These are phyloP conservation scores for Insectozyma bohioensis DNA, from an alignment of 1,139 yeast species.

Conservation along the genomic window DNA sequence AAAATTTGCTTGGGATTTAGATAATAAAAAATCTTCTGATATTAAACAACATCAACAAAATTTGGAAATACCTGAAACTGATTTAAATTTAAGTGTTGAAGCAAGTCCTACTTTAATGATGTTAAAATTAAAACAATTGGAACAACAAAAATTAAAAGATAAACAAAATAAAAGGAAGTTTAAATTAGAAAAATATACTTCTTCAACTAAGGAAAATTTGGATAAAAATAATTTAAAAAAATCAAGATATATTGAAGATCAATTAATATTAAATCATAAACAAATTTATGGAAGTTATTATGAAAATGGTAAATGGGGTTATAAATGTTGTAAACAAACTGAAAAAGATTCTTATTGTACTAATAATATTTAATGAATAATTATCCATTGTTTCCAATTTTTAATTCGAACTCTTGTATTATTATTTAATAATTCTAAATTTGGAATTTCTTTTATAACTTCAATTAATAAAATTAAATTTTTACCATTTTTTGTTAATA, in stretches of 20 bases:
- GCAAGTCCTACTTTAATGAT: conserved; percentile 62
- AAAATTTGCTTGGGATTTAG: conserved; percentile 53
- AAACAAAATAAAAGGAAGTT: conserved; percentile 16
- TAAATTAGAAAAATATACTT: conserved; percentile 15
- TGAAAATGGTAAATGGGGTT: too few relatives aligned
- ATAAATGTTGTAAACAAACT: conserved; percentile 34
- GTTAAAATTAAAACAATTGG: conserved; percentile 41
- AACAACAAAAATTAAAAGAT: conserved; percentile 28
- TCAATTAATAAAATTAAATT: conserved; percentile 15
- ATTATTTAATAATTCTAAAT: conserved; percentile 18
- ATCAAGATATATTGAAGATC: too few relatives aligned
- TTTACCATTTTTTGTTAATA: conserved; percentile 21
- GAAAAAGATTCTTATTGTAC: conserved; percentile 28
- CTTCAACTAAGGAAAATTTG: conserved; percentile 1
- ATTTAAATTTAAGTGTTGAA: conserved; percentile 46
- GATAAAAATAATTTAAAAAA: conserved; percentile 14
- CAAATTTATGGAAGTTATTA: too few relatives aligned
- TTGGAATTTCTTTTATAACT: conserved; percentile 17
- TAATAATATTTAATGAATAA: conserved; percentile 1
- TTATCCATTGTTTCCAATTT: conserved; percentile 22
- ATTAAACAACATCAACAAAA: conserved; percentile 15
- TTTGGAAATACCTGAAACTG: conserved; percentile 24
- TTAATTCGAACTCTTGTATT: conserved; percentile 16
- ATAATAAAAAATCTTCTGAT: conserved; percentile 21
- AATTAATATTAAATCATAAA: too few relatives aligned